Evolutionary conservation across 1,139 yeast genomes (phyloP).

Genomic region (Meyerozyma guilliermondii): DNA sequence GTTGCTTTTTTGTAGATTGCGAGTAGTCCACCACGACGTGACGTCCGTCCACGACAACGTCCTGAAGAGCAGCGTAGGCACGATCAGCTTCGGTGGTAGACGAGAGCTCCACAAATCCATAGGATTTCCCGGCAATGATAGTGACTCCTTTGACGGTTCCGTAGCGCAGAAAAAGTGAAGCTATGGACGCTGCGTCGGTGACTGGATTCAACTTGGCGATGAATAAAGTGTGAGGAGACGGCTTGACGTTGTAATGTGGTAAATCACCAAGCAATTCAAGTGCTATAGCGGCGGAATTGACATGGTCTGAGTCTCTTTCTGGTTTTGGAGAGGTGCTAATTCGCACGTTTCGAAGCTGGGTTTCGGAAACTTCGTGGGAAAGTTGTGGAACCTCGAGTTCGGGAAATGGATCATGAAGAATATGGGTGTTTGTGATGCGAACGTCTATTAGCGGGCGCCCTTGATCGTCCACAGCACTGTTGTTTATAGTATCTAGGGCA

Average conservation of each 20-base stretch:
- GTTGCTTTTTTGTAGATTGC: conserved; percentile 39
- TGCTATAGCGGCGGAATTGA: conserved; percentile 45
- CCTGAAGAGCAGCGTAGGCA: conserved; percentile 56
- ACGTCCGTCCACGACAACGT: conserved; percentile 47
- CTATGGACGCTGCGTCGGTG: conserved; percentile 51
- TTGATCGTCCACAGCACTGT: conserved; percentile 28
- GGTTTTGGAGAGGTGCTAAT: conserved; percentile 9
- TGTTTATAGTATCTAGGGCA: conserved; percentile 40
- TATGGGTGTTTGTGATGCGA: conserved; percentile 45
- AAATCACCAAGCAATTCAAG: conserved; percentile 62
- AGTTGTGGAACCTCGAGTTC: conserved; percentile 5
- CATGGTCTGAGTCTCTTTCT: conserved; percentile 32
- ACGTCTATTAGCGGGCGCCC: conserved; percentile 43
- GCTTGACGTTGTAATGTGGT: conserved; percentile 54
- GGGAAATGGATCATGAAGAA: conserved; percentile 53
- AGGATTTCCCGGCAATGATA: conserved; percentile 44
- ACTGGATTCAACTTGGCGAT: conserved; percentile 60
- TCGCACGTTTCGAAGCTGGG: conserved; percentile 11
- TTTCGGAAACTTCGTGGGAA: not conserved
- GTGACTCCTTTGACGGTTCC: conserved; percentile 35
- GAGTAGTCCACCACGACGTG: conserved; percentile 65
- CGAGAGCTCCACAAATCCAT: conserved; percentile 59
- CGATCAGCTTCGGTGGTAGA: conserved; percentile 45
- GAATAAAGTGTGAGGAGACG: conserved; percentile 57
- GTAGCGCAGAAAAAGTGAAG: conserved; percentile 52